phyloP scores from a whole-genome alignment of 73 alveolate species.

The Paramecium caudatum region DNA sequence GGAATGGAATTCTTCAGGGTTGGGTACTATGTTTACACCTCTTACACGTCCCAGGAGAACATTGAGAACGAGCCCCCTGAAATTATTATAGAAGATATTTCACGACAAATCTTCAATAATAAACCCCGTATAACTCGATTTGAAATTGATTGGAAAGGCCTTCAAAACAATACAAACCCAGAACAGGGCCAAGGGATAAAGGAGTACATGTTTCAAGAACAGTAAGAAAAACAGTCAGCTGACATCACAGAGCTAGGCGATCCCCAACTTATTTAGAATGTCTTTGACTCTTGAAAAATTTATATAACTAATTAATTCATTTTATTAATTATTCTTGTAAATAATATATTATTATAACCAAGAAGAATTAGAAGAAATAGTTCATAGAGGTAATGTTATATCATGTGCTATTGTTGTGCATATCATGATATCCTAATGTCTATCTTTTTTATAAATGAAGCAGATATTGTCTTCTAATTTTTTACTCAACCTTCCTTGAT shows the following conservation, averaged over 20 bases:
- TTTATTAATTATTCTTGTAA: neutral
- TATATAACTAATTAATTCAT: slow-evolving; percentile 27
- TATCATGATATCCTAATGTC: too few species aligned
- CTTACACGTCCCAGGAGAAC: slow-evolving; percentile 92
- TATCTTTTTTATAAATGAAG: too few species aligned
- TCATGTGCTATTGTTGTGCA: too few species aligned
- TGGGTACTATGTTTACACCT: slow-evolving; percentile 97
- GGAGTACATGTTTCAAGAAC: slow-evolving; percentile 19
- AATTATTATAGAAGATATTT: slow-evolving; percentile 86
- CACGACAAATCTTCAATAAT: slow-evolving; percentile 91
- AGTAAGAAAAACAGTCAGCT: slow-evolving; percentile 25
- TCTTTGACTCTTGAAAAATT: slow-evolving; percentile 42
- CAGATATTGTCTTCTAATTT: too few species aligned
- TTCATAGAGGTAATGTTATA: too few species aligned
- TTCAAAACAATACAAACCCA: neutral
- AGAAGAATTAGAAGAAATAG: too few species aligned
- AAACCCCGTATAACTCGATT: slow-evolving; percentile 97
- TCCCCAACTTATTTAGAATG: neutral
- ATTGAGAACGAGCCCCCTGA: slow-evolving; percentile 95
- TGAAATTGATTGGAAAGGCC: slow-evolving; percentile 92
- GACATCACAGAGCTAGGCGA: slow-evolving; percentile 57
- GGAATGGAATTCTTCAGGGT: slow-evolving; percentile 96
- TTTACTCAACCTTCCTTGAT: too few species aligned
- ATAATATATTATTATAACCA: too few species aligned
- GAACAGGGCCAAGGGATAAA: neutral